Conservation (phyloP, 202 grass and related monocot genomes). For the Setaria viridis region DNA sequence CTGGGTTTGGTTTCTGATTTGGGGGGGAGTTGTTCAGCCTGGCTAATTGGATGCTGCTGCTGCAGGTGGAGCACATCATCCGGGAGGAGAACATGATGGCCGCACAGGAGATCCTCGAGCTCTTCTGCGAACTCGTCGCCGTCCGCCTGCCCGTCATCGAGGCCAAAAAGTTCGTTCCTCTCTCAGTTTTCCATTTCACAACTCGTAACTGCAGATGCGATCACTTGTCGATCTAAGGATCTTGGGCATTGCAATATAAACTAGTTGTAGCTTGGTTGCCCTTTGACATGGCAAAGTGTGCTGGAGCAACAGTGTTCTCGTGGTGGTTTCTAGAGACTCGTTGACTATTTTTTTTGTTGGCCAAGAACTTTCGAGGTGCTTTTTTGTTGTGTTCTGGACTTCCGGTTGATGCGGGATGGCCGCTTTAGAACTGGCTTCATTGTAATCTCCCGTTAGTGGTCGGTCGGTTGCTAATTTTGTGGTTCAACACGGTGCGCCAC, state of each 20-base stretch:
- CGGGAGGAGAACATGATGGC: slow-evolving; percentile 99
- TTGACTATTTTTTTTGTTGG: background rate
- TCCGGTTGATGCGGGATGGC: background rate
- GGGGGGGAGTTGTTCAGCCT: background rate
- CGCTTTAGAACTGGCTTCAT: background rate
- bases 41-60: background rate
- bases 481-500: background rate
- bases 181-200: background rate
- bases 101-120: slow-evolving; percentile 97
- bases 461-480: slow-evolving; percentile 29
- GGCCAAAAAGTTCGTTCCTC: slow-evolving; percentile 65
- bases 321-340: background rate
- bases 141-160: slow-evolving; percentile 94
- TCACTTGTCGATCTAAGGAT: background rate
- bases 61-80: slow-evolving; percentile 96
- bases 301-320: background rate
- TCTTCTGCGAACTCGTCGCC: slow-evolving; percentile 88
- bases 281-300: background rate
- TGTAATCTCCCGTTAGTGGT: background rate
- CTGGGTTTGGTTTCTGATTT: background rate
- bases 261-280: background rate
- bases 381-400: background rate
- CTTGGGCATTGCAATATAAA: background rate
- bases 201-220: background rate
- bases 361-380: background rate